Conservation (phyloP, 2,329 filamentous ascomycete genomes). For the Elsinoe fawcettii region DNA sequence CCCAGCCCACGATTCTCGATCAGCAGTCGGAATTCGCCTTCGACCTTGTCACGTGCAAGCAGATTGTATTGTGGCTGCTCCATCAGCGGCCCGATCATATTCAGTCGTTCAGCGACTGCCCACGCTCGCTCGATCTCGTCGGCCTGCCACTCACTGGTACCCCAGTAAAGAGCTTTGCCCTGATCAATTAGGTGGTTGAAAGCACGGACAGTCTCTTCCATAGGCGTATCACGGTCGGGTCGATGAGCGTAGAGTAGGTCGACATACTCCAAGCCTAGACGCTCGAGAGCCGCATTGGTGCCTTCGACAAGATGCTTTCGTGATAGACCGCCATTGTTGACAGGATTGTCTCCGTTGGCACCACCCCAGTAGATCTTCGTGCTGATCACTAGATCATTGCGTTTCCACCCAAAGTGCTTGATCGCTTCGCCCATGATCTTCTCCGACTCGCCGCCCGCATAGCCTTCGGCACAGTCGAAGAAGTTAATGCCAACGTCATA, state of each 20-base stretch:
- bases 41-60: conserved; percentile 54
- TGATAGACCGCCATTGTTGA: conserved; percentile 61
- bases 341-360: conserved; percentile 51
- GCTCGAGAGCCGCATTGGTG: conserved; percentile 50
- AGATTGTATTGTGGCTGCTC: conserved; percentile 64
- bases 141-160: conserved; percentile 60
- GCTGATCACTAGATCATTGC: conserved; percentile 50
- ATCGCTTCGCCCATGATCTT: conserved; percentile 49
- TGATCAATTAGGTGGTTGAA: conserved; percentile 63
- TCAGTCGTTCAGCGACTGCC: conserved; percentile 52
- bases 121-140: conserved; percentile 58
- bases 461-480: conserved; percentile 52
- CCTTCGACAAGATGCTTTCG: conserved; percentile 65
- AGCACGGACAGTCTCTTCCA: conserved; percentile 62
- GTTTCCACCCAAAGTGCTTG: conserved; percentile 50
- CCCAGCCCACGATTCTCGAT: conserved; percentile 55
- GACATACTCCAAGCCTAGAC: conserved; percentile 53
- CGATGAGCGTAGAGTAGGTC: conserved; percentile 64
- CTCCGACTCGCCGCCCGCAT: conserved; percentile 47
- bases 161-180: conserved; percentile 64
- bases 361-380: conserved; percentile 61
- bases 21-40: conserved; percentile 53
- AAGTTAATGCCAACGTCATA: conserved; percentile 54
- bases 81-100: conserved; percentile 55
- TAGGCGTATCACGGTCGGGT: conserved; percentile 59